These are phyloP conservation scores for Quercus phellos DNA, from an alignment of 331 rosid species.

Conservation along the genomic window DNA sequence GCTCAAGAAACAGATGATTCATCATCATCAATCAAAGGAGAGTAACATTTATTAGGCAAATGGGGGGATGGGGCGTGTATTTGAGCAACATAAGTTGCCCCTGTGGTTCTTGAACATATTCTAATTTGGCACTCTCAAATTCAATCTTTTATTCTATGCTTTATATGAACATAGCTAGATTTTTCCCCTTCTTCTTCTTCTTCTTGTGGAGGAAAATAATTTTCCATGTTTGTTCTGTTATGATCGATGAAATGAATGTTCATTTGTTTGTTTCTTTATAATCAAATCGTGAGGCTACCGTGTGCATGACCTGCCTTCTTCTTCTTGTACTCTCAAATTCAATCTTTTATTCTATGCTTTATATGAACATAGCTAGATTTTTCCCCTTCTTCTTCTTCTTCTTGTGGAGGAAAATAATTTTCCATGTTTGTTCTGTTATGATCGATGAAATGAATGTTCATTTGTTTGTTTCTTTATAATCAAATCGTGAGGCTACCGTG, in stretches of 20 bases:
- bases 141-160: background rate
- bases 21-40: background rate
- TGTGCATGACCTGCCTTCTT: too few relatives aligned
- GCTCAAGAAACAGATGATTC: background rate
- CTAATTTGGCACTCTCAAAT: background rate
- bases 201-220: background rate
- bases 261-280: background rate
- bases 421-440: background rate
- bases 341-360: background rate
- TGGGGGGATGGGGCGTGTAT: background rate
- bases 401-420: background rate
- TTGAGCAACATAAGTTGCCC: slow-evolving; percentile 8
- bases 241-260: background rate
- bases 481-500: too few relatives aligned
- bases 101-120: background rate
- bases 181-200: background rate
- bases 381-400: background rate
- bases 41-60: background rate
- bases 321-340: background rate
- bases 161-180: background rate
- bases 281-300: too few relatives aligned
- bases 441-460: too few relatives aligned
- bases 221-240: background rate
- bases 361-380: background rate
- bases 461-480: background rate